Base-by-base conservation (phyloP, 164 flowering plant genomes). In the Chimonanthus salicifolius region DNA sequence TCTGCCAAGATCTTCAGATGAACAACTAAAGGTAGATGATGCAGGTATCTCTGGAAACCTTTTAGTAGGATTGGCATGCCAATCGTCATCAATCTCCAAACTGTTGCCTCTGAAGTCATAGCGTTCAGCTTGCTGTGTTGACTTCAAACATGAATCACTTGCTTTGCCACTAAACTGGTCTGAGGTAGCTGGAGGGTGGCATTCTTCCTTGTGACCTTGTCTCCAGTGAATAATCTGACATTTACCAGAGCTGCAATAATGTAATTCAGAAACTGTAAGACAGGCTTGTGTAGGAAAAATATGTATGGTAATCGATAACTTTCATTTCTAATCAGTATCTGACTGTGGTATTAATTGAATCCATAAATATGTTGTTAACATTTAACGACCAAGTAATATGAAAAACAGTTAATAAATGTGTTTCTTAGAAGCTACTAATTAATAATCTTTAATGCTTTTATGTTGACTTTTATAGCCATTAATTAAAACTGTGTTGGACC, bases 161-260 rank as follows among this genome's bases (percentile, higher is more conserved):
- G 33, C 79, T 10, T 46, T 72, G 72, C 78, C 84, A 74, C 50
- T 74, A 67, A 10, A 68, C 47, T 71, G 73, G 10, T 18, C 33
- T 65, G 64, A 15, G 10, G 20, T 44, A 21, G 44, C n/a, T 16
- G 83, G 81, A 72, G 89, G 94, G 63, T 49, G 86, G 71, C 97
- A 92, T 71, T 89, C 88, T 7, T 89, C 87, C 78, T 85, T 90
- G 86, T 92, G 97, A 48, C 95, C 95, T 86, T 84, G 85, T 73
- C 97, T 84, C 97, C 97, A 92, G 70, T 92, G 97, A 76, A 87
- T 74, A 71, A 90, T 88, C 81, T 92, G 97, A 76, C 97, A 92
- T 75, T 84, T 90, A 11, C 92, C 90, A 80, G 97, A 92, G 82
- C 97, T 92, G 82, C 74, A 80, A 78, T 16, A n/a, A 16, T 45